phyloP scores from a whole-genome alignment of 192 early-diverging fungal genomes.

The Coemansia furcata region DNA sequence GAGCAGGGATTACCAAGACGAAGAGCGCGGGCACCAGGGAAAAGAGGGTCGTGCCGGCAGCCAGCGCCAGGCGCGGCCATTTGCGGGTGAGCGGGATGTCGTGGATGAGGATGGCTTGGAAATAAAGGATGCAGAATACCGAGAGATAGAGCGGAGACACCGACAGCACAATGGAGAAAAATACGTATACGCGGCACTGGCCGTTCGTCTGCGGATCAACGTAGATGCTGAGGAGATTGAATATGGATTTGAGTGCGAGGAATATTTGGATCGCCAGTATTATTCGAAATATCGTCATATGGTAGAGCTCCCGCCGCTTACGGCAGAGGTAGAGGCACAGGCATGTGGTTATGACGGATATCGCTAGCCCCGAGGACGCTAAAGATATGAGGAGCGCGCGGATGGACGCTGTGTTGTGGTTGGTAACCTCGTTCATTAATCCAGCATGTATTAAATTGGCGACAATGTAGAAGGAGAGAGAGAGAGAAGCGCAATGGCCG shows the following conservation, averaged over 20 bases:
- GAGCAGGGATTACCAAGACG: constrained; percentile 18
- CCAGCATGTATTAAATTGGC: not conserved
- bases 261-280: constrained; percentile 33
- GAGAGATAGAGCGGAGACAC: constrained; percentile 31
- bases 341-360: constrained; percentile 9
- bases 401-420: constrained; percentile 12
- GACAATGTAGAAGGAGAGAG: not conserved
- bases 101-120: constrained; percentile 32
- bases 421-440: constrained; percentile 19
- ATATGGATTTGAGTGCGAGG: constrained; percentile 7
- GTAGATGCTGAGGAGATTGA: constrained; percentile 14
- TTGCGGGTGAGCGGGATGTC: constrained; percentile 5
- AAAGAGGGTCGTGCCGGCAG: not conserved
- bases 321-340: constrained; percentile 13
- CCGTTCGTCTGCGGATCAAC: not conserved
- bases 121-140: constrained; percentile 33
- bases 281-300: constrained; percentile 35
- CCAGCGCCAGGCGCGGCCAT: constrained; percentile 1
- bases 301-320: constrained; percentile 19
- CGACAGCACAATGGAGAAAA: constrained; percentile 12
- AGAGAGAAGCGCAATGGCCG: not conserved
- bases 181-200: constrained; percentile 18
- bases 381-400: constrained; percentile 13
- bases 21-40: constrained; percentile 23
- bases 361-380: constrained; percentile 2